phyloP scores from a whole-genome alignment of 352 stramenopile genomes.

The Hyphochytrium catenoides region DNA sequence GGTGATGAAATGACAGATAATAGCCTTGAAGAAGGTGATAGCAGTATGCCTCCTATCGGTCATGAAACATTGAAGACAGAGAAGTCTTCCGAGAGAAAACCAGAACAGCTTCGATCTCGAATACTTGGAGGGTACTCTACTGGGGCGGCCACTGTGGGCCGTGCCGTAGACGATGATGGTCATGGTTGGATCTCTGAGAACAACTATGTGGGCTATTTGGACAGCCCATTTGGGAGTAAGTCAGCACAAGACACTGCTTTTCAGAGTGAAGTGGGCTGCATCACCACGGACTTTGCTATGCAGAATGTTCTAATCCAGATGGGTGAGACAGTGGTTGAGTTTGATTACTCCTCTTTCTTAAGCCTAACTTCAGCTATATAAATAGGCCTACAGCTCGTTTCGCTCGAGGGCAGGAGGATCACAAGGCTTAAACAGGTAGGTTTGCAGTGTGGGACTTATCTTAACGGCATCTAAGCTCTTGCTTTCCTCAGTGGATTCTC shows the following conservation, averaged over 20 bases:
- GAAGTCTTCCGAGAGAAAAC: constrained; percentile 13
- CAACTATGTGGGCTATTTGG: constrained; percentile 30
- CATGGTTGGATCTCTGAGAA: constrained; percentile 57
- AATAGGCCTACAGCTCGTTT: constrained; percentile 43
- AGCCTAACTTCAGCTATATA: no score
- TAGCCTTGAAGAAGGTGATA: constrained; percentile 11
- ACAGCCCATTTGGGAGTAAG: constrained; percentile 38
- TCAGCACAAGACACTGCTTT: constrained; percentile 27
- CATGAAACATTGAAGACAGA: background rate
- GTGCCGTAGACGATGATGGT: constrained; percentile 45
- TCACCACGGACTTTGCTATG: constrained; percentile 67
- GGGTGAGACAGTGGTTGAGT: no score
- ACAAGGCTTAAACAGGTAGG: constrained; percentile 61
- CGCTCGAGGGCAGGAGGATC: constrained; percentile 53
- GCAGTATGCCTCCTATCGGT: constrained; percentile 9
- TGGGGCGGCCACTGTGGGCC: constrained; percentile 40
- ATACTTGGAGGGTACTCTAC: constrained; percentile 46
- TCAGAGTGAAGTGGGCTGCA: constrained; percentile 36
- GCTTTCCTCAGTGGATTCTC: constrained; percentile 92
- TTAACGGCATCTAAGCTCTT: no score
- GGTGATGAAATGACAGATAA: constrained; percentile 7
- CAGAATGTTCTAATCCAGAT: constrained; percentile 72
- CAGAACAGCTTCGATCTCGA: constrained; percentile 43
- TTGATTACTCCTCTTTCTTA: no score
- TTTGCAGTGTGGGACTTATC: no score